Percentiles rank a stretch among this genome's conserved stretches.
Evolutionary conservation across 177 flowering plant genomes (phyloP).

Genomic region (Telopea speciosissima): DNA sequence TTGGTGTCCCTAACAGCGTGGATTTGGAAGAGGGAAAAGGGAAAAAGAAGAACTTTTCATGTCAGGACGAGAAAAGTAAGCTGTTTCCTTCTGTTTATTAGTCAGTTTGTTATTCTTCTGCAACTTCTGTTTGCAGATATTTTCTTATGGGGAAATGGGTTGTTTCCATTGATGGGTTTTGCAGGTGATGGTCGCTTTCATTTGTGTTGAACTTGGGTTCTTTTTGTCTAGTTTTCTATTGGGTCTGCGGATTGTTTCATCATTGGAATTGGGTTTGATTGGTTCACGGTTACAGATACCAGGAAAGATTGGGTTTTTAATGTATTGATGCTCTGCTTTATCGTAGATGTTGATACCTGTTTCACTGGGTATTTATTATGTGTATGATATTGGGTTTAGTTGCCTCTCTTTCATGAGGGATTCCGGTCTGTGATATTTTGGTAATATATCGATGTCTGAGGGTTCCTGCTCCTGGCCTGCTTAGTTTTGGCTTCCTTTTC

Average conservation of each 20-base stretch:
- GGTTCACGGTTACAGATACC: background rate
- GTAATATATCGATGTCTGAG: background rate
- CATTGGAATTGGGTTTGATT: background rate
- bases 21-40: no score
- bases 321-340: no score
- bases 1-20: background rate
- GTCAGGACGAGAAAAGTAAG: background rate
- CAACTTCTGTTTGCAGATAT: background rate
- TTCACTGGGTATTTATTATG: background rate
- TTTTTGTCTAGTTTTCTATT: background rate
- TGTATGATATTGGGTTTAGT: no score
- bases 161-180: conserved; percentile 19
- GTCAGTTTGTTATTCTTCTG: background rate
- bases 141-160: conserved; percentile 1
- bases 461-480: background rate
- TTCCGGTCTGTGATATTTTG: background rate
- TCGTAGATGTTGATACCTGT: background rate
- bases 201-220: conserved; percentile 3
- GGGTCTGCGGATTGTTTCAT: background rate
- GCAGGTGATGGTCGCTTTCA: conserved; percentile 7
- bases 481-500: background rate
- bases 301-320: no score
- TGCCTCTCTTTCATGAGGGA: background rate
- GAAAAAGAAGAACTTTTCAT: background rate
- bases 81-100: background rate